These are phyloP conservation scores for Akanthomyces dipterigenus DNA, from an alignment of 2,329 filamentous ascomycete genomes.

Conservation along the genomic window DNA sequence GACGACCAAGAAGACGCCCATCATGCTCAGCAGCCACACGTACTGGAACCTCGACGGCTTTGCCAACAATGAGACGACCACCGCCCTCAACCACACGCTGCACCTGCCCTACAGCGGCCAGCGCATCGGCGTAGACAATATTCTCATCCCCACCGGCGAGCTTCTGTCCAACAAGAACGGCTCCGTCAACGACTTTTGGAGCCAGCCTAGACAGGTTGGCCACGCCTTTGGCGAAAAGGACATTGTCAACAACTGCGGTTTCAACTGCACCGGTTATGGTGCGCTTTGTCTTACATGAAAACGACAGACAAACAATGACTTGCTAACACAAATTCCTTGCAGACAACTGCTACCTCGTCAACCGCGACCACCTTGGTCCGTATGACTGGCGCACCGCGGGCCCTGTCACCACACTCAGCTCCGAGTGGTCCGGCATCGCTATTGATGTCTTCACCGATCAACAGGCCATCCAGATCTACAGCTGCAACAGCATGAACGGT, in stretches of 20 bases:
- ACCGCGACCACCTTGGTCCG: slow-evolving; percentile 48
- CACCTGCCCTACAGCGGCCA: slow-evolving; percentile 66
- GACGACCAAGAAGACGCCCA: slow-evolving; percentile 69
- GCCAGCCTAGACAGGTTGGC: slow-evolving; percentile 70
- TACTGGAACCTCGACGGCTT: slow-evolving; percentile 85
- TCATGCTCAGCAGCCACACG: slow-evolving; percentile 68
- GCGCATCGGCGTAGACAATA: slow-evolving; percentile 61
- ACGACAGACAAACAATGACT: neutral
- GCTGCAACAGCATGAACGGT: slow-evolving; percentile 72
- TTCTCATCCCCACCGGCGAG: slow-evolving; percentile 68
- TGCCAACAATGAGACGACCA: slow-evolving; percentile 61
- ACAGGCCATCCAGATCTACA: slow-evolving; percentile 82
- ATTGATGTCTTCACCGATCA: slow-evolving; percentile 79
- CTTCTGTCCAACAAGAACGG: slow-evolving; percentile 62
- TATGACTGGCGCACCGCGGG: slow-evolving; percentile 57
- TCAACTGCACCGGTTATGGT: slow-evolving; percentile 80
- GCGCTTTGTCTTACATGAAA: slow-evolving; percentile 21
- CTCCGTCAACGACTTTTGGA: slow-evolving; percentile 78
- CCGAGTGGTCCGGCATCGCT: slow-evolving; percentile 73
- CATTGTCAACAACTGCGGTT: slow-evolving; percentile 68
- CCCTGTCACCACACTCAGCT: slow-evolving; percentile 61
- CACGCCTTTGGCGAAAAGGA: slow-evolving; percentile 56
- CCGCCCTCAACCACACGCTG: slow-evolving; percentile 64
- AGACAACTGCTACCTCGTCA: slow-evolving; percentile 65
- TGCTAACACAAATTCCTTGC: slow-evolving; percentile 7